Conservation (phyloP, 768 basidiomycete genomes). For the Termitomyces sp. region DNA sequence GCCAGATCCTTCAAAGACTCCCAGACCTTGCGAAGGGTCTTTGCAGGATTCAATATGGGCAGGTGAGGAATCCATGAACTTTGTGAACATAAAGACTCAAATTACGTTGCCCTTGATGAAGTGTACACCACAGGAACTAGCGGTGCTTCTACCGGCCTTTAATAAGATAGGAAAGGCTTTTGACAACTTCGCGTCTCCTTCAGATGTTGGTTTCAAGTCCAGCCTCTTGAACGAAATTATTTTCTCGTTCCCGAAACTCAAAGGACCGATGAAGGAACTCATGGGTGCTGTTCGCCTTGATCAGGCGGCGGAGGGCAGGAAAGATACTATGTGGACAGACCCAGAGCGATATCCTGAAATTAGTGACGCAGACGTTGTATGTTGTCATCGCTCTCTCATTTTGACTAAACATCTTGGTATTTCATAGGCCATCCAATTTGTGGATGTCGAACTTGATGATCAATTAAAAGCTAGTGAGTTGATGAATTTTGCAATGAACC, state of each 20-base stretch:
- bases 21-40: conserved; percentile 89
- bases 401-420: conserved; percentile 3
- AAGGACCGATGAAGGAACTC: conserved; percentile 50
- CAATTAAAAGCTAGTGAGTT: conserved; percentile 66
- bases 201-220: conserved; percentile 61
- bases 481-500: background rate
- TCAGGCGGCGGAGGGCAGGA: conserved; percentile 63
- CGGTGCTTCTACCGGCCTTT: conserved; percentile 73
- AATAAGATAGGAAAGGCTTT: conserved; percentile 68
- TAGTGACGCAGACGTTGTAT: conserved; percentile 59
- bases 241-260: conserved; percentile 63
- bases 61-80: conserved; percentile 43
- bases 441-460: conserved; percentile 70
- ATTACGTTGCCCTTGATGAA: conserved; percentile 24
- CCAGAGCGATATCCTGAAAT: conserved; percentile 47
- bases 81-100: background rate
- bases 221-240: conserved; percentile 70
- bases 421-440: conserved; percentile 58
- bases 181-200: conserved; percentile 38
- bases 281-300: conserved; percentile 57
- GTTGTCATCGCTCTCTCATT: conserved; percentile 16
- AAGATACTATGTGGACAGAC: conserved; percentile 68
- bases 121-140: conserved; percentile 85
- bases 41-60: conserved; percentile 87
- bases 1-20: conserved; percentile 66